phyloP scores from a whole-genome alignment of 1,139 yeast genomes.

The Schwanniomyces etchellsii region DNA sequence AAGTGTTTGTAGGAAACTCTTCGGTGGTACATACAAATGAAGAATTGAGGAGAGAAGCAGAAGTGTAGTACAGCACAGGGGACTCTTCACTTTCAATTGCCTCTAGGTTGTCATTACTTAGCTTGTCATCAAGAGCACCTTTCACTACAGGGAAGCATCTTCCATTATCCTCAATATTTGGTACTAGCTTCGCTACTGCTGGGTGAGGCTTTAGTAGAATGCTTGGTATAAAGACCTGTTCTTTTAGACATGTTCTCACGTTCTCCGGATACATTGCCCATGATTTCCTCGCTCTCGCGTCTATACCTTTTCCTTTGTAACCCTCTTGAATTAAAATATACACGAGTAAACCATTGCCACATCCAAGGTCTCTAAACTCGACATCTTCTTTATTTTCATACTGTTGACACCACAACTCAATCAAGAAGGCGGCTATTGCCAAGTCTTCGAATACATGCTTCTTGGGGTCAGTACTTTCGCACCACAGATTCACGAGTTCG shows the following conservation, averaged over 20 bases:
- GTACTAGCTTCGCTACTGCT: constrained; percentile 45
- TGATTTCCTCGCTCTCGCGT: constrained; percentile 84
- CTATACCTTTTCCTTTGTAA: constrained; percentile 76
- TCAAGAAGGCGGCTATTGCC: constrained; percentile 90
- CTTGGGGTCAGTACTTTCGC: constrained; percentile 87
- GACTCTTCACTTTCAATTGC: constrained; percentile 9
- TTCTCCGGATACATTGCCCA: constrained; percentile 71
- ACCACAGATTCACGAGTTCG: constrained; percentile 76
- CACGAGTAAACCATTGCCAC: constrained; percentile 90
- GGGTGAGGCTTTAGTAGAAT: constrained; percentile 67
- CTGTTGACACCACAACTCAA: constrained; percentile 75
- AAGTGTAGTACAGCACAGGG: constrained; percentile 40
- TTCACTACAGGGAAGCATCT: constrained; percentile 49
- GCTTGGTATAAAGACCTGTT: constrained; percentile 77
- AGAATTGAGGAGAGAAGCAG: constrained; percentile 48
- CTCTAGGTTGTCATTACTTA: constrained; percentile 3
- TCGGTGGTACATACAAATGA: constrained; percentile 59
- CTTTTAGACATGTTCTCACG: constrained; percentile 54
- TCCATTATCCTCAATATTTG: constrained; percentile 55
- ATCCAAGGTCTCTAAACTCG: constrained; percentile 85
- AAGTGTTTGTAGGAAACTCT: constrained; percentile 64
- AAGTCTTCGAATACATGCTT: constrained; percentile 96
- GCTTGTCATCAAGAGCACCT: constrained; percentile 7
- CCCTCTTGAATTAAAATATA: constrained; percentile 77
- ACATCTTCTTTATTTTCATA: constrained; percentile 45